A percentile compares a stretch with the other conserved stretches of the same genome.
Evolutionary conservation across 192 early-diverging fungal species (phyloP).

Genomic region (Dispira simplex): DNA sequence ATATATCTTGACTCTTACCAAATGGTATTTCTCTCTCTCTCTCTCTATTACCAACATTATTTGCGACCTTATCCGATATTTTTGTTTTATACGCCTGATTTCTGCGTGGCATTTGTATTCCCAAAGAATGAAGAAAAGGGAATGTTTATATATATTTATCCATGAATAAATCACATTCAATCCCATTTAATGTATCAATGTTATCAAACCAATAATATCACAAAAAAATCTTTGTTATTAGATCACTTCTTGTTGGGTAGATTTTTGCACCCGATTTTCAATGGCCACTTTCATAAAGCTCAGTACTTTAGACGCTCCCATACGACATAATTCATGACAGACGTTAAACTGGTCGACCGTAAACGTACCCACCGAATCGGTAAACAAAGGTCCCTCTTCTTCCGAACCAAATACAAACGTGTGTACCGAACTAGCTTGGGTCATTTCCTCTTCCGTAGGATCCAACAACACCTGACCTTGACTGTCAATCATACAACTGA

Average conservation of each 20-base stretch:
- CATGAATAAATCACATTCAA: neutral
- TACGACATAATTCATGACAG: neutral
- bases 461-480: conserved; percentile 53
- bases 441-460: conserved; percentile 58
- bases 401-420: conserved; percentile 69
- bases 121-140: too few species aligned
- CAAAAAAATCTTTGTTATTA: neutral
- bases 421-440: conserved; percentile 56
- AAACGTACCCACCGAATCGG: conserved; percentile 61
- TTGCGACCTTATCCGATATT: too few species aligned
- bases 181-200: neutral
- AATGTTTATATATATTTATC: neutral
- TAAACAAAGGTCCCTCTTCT: conserved; percentile 29
- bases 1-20: neutral
- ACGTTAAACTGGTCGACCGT: conserved; percentile 38
- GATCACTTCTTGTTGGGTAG: conserved; percentile 5
- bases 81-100: too few species aligned
- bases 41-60: neutral
- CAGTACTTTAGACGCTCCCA: neutral
- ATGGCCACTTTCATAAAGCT: conserved; percentile 10
- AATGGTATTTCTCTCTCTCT: neutral
- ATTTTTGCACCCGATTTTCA: conserved; percentile 23
- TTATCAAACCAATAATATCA: neutral
- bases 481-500: conserved; percentile 48
- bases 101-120: too few species aligned